Percentiles rank a stretch among this genome's conserved stretches.
Evolutionary conservation across 768 basidiomycete species (phyloP).

Genomic region (Boletus barrowsii): DNA sequence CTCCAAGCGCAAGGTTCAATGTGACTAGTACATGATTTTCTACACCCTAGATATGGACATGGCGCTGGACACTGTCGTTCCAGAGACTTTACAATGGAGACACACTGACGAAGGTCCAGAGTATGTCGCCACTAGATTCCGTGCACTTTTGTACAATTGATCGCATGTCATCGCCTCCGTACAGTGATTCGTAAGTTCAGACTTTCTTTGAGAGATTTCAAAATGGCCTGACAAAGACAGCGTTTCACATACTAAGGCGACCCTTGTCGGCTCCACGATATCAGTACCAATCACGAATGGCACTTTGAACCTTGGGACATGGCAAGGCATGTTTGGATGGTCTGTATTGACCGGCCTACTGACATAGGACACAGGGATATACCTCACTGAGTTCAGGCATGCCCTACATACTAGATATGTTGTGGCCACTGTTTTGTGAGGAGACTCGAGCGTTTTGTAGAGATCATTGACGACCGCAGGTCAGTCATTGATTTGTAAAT

Average conservation of each 20-base stretch:
- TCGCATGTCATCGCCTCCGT: not conserved
- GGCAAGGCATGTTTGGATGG: conserved; percentile 65
- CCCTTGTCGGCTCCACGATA: conserved; percentile 79
- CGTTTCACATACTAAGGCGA: conserved; percentile 88
- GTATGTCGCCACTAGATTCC: conserved; percentile 37
- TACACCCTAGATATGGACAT: conserved; percentile 80
- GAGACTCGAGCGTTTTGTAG: not conserved
- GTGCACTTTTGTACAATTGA: not conserved
- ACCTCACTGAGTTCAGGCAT: conserved; percentile 82
- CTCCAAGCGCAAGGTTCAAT: not conserved
- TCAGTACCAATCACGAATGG: conserved; percentile 82
- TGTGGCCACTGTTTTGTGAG: conserved; percentile 81
- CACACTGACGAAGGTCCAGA: conserved; percentile 93
- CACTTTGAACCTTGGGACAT: conserved; percentile 78
- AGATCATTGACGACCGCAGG: conserved; percentile 7
- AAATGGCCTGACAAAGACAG: conserved; percentile 33
- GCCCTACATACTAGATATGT: conserved; percentile 60
- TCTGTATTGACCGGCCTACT: not conserved
- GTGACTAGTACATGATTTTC: conserved; percentile 35
- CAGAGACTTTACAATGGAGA: conserved; percentile 75
- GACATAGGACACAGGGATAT: conserved; percentile 54
- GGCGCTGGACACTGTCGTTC: conserved; percentile 87
- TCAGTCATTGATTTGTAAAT: not conserved
- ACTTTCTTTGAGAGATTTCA: not conserved
- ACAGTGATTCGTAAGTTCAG: conserved; percentile 68